A percentile compares a stretch with the other conserved stretches of the same genome.
Conservation (phyloP, 306 rosid species). For the Gleditsia sinensis region DNA sequence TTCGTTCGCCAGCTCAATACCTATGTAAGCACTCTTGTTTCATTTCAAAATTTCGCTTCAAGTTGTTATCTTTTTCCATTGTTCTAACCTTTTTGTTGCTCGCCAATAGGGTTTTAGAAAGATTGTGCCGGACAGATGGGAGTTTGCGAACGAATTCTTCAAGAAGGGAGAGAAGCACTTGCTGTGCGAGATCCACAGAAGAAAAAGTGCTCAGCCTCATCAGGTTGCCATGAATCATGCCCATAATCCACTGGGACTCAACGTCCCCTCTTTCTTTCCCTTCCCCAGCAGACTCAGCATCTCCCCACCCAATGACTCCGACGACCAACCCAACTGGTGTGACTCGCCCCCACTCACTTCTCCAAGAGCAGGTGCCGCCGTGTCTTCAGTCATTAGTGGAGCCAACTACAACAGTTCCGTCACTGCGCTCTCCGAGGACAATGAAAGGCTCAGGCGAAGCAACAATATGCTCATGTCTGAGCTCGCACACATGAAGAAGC, state of each 20-base stretch:
- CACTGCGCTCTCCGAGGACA: slow-evolving; percentile 68
- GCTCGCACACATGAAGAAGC: slow-evolving; percentile 80
- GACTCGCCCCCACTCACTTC: slow-evolving; percentile 57
- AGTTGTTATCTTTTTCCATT: too few relatives aligned
- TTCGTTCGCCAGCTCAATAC: slow-evolving; percentile 90
- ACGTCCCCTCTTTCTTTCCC: slow-evolving; percentile 55
- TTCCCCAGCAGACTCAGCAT: slow-evolving; percentile 45
- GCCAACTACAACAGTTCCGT: slow-evolving; percentile 38
- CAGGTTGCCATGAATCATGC: slow-evolving; percentile 43
- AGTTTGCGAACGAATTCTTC: slow-evolving; percentile 81
- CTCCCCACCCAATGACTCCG: slow-evolving; percentile 73
- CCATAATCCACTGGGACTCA: slow-evolving; percentile 55
- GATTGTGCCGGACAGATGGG: slow-evolving; percentile 91
- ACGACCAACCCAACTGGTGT: slow-evolving; percentile 59
- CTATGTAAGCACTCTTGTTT: slow-evolving; percentile 48
- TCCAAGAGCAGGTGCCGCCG: slow-evolving; percentile 35
- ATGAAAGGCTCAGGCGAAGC: slow-evolving; percentile 68
- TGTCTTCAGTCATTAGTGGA: slow-evolving; percentile 2
- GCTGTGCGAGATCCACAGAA: slow-evolving; percentile 76
- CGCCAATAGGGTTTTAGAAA: slow-evolving; percentile 70
- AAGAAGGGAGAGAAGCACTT: slow-evolving; percentile 81
- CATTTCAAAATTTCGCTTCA: too few relatives aligned
- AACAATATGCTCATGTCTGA: slow-evolving; percentile 73
- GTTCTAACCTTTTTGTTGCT: too few relatives aligned
- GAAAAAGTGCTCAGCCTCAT: slow-evolving; percentile 76